phyloP scores from a whole-genome alignment of 2,329 filamentous ascomycete genomes.

The Penicillium vulpinum region DNA sequence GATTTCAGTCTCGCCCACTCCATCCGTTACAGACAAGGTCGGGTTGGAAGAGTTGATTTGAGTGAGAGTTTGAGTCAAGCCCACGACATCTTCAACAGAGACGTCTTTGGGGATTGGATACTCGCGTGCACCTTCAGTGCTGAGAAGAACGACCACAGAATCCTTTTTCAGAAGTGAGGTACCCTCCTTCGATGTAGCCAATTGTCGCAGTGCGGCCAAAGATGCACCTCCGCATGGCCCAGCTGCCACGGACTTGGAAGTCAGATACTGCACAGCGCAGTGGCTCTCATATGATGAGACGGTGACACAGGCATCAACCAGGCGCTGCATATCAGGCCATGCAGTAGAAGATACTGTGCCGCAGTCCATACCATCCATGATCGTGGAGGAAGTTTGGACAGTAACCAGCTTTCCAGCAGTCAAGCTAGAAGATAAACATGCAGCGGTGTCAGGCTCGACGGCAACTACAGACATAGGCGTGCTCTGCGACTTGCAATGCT shows the following conservation, averaged over 20 bases:
- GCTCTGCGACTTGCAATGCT: conserved; percentile 59
- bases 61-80: conserved; percentile 49
- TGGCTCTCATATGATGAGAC: conserved; percentile 66
- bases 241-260: conserved; percentile 47
- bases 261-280: conserved; percentile 56
- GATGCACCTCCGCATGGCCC: conserved; percentile 66
- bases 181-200: conserved; percentile 37
- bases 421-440: conserved; percentile 54
- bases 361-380: conserved; percentile 74
- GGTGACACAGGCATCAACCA: conserved; percentile 61
- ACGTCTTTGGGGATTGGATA: conserved; percentile 52
- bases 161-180: conserved; percentile 38
- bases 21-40: conserved; percentile 42
- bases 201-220: conserved; percentile 55
- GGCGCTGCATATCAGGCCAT: conserved; percentile 60
- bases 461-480: conserved; percentile 53
- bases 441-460: conserved; percentile 68
- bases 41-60: conserved; percentile 55
- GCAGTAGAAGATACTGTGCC: conserved; percentile 66
- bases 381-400: conserved; percentile 61
- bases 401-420: conserved; percentile 49
- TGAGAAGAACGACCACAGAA: conserved; percentile 65
- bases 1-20: conserved; percentile 50
- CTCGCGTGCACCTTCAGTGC: conserved; percentile 62
- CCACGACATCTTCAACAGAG: conserved; percentile 44